These are phyloP conservation scores for Aegle marmelos DNA, from an alignment of 345 rosid species.

Conservation along the genomic window DNA sequence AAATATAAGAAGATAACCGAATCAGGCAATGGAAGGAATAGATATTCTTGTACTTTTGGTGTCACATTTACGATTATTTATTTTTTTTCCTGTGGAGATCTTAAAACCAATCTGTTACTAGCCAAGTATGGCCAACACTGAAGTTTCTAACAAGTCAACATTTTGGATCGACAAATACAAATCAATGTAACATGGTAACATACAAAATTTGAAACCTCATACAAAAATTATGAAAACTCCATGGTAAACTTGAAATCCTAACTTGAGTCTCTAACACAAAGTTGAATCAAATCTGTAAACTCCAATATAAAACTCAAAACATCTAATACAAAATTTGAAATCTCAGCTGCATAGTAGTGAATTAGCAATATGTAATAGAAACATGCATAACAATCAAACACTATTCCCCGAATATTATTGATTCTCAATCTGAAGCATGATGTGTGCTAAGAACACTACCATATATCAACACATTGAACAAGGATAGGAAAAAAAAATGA, in stretches of 20 bases:
- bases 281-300: background rate
- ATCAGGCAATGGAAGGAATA: background rate
- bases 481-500: background rate
- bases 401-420: background rate
- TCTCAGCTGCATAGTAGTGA: background rate
- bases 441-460: background rate
- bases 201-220: too few relatives aligned
- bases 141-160: background rate
- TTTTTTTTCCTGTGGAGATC: background rate
- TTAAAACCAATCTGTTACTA: background rate
- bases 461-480: conserved; percentile 2
- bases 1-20: background rate
- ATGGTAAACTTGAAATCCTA: background rate
- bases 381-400: background rate
- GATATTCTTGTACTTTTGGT: background rate
- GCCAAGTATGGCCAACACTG: background rate
- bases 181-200: too few relatives aligned
- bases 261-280: background rate
- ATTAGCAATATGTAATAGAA: background rate
- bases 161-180: background rate
- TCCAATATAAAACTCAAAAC: background rate
- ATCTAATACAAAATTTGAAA: background rate
- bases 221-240: too few relatives aligned
- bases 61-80: background rate
- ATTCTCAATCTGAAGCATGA: background rate